These are phyloP conservation scores for Cenchrus purpureus DNA, from an alignment of 176 grass and related monocot species.

Conservation along the genomic window DNA sequence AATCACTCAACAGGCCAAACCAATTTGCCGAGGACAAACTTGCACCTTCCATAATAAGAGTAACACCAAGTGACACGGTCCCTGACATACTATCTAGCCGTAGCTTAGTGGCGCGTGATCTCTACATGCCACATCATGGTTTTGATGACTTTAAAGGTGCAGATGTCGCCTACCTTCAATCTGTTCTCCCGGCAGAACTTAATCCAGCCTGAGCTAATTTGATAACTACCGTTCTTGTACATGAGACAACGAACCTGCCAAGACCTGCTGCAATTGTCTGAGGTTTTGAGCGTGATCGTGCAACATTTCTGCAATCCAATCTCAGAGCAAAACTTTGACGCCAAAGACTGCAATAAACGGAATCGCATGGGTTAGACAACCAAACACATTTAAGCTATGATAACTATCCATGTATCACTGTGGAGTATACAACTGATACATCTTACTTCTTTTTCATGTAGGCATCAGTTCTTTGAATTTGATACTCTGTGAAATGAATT, in stretches of 20 bases:
- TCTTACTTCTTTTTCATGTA: not conserved
- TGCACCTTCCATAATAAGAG: not conserved
- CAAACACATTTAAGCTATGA: not conserved
- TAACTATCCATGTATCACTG: not conserved
- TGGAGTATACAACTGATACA: not conserved
- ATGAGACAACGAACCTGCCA: not conserved
- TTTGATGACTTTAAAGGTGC: conserved; percentile 26
- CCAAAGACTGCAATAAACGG: not conserved
- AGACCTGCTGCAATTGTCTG: not conserved
- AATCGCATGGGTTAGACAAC: not conserved
- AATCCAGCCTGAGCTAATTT: not conserved
- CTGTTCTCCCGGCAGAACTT: conserved; percentile 30
- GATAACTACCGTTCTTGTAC: not conserved
- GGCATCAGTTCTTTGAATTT: not conserved
- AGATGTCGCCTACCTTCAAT: conserved; percentile 32
- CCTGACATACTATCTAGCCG: not conserved
- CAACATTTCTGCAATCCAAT: not conserved
- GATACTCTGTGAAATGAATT: not conserved
- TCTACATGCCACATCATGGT: conserved; percentile 14
- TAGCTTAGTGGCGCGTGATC: not conserved
- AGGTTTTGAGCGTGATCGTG: conserved; percentile 22
- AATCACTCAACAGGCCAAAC: not conserved
- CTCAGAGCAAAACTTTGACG: not conserved
- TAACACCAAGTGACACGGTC: not conserved
- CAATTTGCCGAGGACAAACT: not conserved